Evolutionary conservation across 2,329 filamentous ascomycete species (phyloP).

Genomic region (Onygenales sp.): DNA sequence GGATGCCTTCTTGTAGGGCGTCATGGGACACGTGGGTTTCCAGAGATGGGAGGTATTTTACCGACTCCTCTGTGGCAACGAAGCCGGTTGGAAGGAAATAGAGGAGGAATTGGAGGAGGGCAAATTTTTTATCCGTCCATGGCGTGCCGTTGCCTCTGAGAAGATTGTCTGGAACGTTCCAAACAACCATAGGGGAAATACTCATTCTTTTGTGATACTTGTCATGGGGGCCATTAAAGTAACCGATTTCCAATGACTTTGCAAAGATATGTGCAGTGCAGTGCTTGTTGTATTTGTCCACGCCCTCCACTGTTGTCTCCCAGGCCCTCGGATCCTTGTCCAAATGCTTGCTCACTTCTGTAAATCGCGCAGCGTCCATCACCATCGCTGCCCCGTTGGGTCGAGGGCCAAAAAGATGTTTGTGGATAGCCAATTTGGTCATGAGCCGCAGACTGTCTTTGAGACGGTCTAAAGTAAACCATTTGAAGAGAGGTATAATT

Average conservation of each 20-base stretch:
- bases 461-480: constrained; percentile 30
- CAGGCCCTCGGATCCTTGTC: not conserved
- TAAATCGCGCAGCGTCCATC: constrained; percentile 14
- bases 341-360: not conserved
- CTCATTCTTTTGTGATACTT: too few species aligned
- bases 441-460: constrained; percentile 25
- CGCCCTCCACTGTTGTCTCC: not conserved
- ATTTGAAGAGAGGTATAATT: constrained; percentile 9
- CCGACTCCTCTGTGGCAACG: too few species aligned
- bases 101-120: constrained; percentile 29
- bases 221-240: too few species aligned
- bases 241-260: not conserved
- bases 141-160: constrained; percentile 20
- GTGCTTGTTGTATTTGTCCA: not conserved
- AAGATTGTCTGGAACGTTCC: constrained; percentile 19
- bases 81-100: not conserved
- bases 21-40: constrained; percentile 18
- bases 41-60: too few species aligned
- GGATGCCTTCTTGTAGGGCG: constrained; percentile 30
- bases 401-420: constrained; percentile 19
- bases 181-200: not conserved
- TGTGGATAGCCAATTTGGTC: constrained; percentile 23
- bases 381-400: constrained; percentile 11
- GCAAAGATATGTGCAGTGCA: not conserved
- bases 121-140: constrained; percentile 20